Conservation (phyloP, 75 land plant genomes). For the Sequoia sempervirens region DNA sequence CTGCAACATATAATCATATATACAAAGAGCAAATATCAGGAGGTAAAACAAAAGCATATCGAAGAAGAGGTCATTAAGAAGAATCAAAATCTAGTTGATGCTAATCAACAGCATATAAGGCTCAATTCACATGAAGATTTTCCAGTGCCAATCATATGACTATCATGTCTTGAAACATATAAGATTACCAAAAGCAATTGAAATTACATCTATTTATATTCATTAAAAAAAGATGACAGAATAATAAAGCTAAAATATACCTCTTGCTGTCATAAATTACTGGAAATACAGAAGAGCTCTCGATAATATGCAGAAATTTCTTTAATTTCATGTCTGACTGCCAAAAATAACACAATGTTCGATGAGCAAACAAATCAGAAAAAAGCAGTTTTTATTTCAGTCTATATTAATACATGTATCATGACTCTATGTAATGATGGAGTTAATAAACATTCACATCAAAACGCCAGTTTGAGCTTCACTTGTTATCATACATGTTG, state of each 20-base stretch:
- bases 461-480: neutral
- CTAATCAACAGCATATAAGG: neutral
- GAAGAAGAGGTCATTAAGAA: neutral
- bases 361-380: neutral
- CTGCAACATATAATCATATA: constrained; percentile 33
- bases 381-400: neutral
- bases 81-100: neutral
- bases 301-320: constrained; percentile 91
- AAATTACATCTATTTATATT: neutral
- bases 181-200: neutral
- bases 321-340: constrained; percentile 95
- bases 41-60: neutral
- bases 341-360: constrained; percentile 8
- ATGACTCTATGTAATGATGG: neutral
- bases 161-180: neutral
- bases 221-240: neutral
- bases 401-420: neutral
- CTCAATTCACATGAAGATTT: neutral
- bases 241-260: constrained; percentile 22
- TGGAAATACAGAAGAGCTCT: constrained; percentile 87
- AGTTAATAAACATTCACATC: neutral
- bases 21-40: neutral
- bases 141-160: neutral
- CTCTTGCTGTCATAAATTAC: constrained; percentile 89
- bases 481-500: neutral